phyloP scores from a whole-genome alignment of 2,329 filamentous ascomycete genomes.

The Paecilomyces fulvus region DNA sequence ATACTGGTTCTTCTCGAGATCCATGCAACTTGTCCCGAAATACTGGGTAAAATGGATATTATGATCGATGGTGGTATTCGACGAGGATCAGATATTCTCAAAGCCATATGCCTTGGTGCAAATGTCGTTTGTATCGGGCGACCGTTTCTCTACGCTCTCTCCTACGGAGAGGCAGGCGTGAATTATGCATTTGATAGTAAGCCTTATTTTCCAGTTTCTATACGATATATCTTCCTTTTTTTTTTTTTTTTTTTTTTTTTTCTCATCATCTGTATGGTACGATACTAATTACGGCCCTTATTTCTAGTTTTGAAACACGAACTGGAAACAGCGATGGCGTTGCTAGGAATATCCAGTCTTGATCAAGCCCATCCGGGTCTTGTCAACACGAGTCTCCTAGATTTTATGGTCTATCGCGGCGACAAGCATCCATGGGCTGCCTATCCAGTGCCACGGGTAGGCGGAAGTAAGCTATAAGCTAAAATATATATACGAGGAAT shows the following conservation, averaged over 20 bases:
- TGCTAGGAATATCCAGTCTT: background rate
- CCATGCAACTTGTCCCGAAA: conserved; percentile 29
- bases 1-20: conserved; percentile 38
- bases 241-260: too few species aligned
- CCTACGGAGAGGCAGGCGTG: conserved; percentile 5
- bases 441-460: background rate
- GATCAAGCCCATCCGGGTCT: background rate
- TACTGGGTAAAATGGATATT: conserved; percentile 1
- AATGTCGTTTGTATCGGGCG: conserved; percentile 3
- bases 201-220: background rate
- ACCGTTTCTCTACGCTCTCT: conserved; percentile 4
- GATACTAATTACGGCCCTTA: background rate
- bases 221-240: too few species aligned
- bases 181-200: background rate
- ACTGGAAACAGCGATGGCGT: background rate
- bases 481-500: background rate
- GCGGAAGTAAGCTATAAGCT: background rate
- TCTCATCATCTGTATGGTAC: background rate
- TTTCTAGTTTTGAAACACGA: background rate
- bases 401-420: background rate
- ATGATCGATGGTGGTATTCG: conserved; percentile 4
- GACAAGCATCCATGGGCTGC: background rate
- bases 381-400: background rate
- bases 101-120: conserved; percentile 1
- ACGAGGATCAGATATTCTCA: conserved; percentile 4